Evolutionary conservation across 1,139 yeast genomes (phyloP), one percentile per base, ranked within the genome.

Genomic region (Pneumocystis jirovecii): DNA sequence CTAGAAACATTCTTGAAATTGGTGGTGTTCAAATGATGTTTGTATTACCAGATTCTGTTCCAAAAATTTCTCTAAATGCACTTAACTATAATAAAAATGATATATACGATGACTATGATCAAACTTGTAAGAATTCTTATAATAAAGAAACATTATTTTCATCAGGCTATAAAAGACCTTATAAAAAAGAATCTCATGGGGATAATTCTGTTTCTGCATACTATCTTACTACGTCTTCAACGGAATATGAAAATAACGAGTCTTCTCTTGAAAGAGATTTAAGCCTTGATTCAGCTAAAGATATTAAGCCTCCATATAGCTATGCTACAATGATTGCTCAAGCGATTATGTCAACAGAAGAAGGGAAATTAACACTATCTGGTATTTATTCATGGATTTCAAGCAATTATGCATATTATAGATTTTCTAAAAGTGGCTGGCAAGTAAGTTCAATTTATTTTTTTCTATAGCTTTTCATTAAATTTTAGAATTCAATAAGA

Each of bases 11-110:
- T 25, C 77, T 93, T 68, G 98, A 93, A 73, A 85, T 93, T 63
- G 97, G 97, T 10, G 97, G 97, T 2, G 91, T 96, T 17, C 98
- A 93, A 76, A 93, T 93, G 98, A 93, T 93, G 96, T 93, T 93
- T 74, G 93, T 93, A 50, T 78, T 93, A 70, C 98, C 98, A 0
- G 97, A 91, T 73, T 85, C 89, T 6, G 83, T 85, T n/a, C 96
- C 97, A 1, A 68, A 25, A 60, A 50, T 61, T 10, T 59, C 39
- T 29, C 25, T 37, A 10, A 62, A 17, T 3, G 39, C 34, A 21
- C 45, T 45, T 19, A 56, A 65, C 44, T 69, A n/a, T 17, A 40
- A 37, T 25, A 40, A 37, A 21, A 42, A 60, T 19, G 39, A 39
- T 37, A 61, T 62, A 17, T 63, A 64, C 3, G 68, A 64, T 34